A percentile compares a stretch with the other conserved stretches of the same genome.
Evolutionary conservation across 2,329 filamentous ascomycete genomes (phyloP).

Genomic region (Emmonsia crescens): DNA sequence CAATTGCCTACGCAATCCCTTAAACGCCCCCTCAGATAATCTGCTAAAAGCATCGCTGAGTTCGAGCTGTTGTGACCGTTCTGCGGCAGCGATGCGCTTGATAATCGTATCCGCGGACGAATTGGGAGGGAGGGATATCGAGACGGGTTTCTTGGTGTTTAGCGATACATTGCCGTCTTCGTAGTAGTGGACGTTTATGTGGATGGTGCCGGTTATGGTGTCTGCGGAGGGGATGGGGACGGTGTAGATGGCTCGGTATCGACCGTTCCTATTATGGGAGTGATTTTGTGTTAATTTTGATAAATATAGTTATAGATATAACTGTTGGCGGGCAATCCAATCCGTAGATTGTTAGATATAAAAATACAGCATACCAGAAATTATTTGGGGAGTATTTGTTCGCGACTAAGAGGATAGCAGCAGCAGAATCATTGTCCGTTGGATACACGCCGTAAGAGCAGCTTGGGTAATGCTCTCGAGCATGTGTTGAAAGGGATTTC

Average conservation of each 20-base stretch:
- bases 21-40: conserved; percentile 90
- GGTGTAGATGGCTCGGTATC: conserved; percentile 84
- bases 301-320: background rate
- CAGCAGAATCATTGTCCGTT: conserved; percentile 58
- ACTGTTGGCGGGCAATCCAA: background rate
- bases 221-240: conserved; percentile 51
- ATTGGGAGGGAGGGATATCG: conserved; percentile 49
- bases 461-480: conserved; percentile 78
- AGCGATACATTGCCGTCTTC: conserved; percentile 96
- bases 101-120: conserved; percentile 60
- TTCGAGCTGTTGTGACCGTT: conserved; percentile 94
- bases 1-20: conserved; percentile 79
- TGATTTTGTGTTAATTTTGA: background rate
- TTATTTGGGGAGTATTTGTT: conserved; percentile 98
- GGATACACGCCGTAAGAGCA: conserved; percentile 76
- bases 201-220: conserved; percentile 65
- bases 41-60: conserved; percentile 80
- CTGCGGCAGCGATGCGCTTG: conserved; percentile 63
- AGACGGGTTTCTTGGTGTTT: conserved; percentile 70
- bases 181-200: conserved; percentile 98
- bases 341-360: conserved; percentile 4
- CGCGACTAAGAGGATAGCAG: conserved; percentile 76
- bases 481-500: conserved; percentile 64
- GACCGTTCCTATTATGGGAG: conserved; percentile 61
- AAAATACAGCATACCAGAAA: conserved; percentile 60